Percentiles rank a stretch among this genome's conserved stretches.
phyloP scores from a whole-genome alignment of 176 grass and related monocot genomes.

The Triticum urartu region DNA sequence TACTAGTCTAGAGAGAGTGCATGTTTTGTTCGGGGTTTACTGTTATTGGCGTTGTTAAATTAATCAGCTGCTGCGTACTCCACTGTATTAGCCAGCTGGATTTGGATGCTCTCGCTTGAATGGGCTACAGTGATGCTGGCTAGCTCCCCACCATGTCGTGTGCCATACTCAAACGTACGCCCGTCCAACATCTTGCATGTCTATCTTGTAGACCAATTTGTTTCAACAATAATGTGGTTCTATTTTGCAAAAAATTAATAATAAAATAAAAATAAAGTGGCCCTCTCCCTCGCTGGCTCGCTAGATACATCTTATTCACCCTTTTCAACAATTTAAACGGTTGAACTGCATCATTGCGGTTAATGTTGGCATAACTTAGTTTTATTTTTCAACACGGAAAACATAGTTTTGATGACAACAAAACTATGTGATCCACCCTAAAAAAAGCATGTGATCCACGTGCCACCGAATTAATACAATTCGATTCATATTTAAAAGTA shows the following conservation, averaged over 20 bases:
- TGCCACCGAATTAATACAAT: no score
- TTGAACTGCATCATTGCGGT: background rate
- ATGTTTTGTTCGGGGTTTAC: background rate
- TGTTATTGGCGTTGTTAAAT: no score
- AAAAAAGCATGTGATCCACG: no score
- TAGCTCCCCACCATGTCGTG: constrained; percentile 17
- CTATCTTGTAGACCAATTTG: background rate
- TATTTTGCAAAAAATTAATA: no score
- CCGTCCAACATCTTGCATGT: background rate
- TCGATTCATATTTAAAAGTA: no score
- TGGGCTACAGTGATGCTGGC: constrained; percentile 21
- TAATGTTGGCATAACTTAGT: background rate
- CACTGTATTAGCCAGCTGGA: background rate
- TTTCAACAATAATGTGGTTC: background rate
- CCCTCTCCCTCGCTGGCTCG: background rate
- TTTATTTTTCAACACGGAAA: no score
- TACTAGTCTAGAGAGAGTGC: no score
- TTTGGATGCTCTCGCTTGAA: constrained; percentile 7
- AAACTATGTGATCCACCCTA: no score
- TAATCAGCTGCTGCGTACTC: background rate
- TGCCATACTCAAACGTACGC: constrained; percentile 23
- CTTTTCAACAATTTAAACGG: background rate
- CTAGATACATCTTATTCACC: background rate
- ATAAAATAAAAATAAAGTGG: background rate
- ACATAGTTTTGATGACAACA: no score